Base-by-base conservation (phyloP, 2,329 filamentous ascomycete species). In the Epichloe brachyelytri region DNA sequence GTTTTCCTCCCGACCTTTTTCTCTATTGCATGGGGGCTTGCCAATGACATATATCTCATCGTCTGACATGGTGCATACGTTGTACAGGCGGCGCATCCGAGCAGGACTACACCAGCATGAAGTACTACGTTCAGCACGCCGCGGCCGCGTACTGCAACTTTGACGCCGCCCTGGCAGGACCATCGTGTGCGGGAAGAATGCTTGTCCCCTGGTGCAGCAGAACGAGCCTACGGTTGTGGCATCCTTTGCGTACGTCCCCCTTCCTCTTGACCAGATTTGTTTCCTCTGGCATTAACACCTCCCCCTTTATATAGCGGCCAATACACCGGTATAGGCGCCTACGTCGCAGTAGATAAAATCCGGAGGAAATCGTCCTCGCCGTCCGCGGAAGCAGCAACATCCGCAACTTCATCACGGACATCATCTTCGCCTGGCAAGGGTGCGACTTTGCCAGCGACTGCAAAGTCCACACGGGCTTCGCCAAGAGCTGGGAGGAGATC, bases 401-500 rank as follows among this genome's bases (percentile, higher is more conserved):
- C 53, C 72, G 73, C 48, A 85, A 85, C 71, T 84, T 74, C 72
- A 69, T 84, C 57, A 71, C 77, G 49, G 75, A 85, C 54, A n/a
- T 69, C 51, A 48, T 64, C 51, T 70, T 70, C 43, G 46, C 33
- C 48, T 62, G 57, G 26, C 53, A 53, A 3, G 54, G 56, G 54
- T 69, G 65, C 51, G 53, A 55, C 49, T 68, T 57, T 49, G 61
- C 38, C 15, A 51, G 41, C 63, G 69, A 62, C 59, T 85, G 80
- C 63, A 56, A 66, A 26, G 67, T 77, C 2, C 78, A 83, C 64
- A 56, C 62, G 2, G 83, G 83, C 50, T 86, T 86, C 68, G 67
- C 68, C 57, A 62, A 62, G n/a, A 74, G 77, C 41, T 86, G 79
- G 78, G 55, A 65, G 11, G 79, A 83, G 54, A 71, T 82, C 19